Percentiles rank a stretch among this genome's conserved stretches.
Conservation (phyloP, 495 filamentous ascomycete genomes). For the Penicillium pancosmium region DNA sequence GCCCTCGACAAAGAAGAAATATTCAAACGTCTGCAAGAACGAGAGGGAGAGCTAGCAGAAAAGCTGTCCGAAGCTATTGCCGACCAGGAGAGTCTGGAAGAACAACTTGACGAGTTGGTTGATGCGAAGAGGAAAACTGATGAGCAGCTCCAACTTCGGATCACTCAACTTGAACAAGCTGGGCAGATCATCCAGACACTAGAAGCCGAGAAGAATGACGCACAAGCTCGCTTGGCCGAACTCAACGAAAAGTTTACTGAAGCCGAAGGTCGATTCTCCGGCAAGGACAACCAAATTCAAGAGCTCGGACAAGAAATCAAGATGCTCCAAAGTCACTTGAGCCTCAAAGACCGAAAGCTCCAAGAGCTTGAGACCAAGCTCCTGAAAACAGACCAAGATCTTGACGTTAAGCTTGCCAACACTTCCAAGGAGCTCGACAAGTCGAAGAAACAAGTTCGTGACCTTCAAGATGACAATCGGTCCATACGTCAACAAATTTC, state of each 20-base stretch:
- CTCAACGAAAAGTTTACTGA: slow-evolving; percentile 69
- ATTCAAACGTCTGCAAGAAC: slow-evolving; percentile 87
- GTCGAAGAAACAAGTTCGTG: slow-evolving; percentile 68
- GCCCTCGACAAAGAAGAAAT: slow-evolving; percentile 98
- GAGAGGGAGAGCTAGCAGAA: slow-evolving; percentile 86
- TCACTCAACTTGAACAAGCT: slow-evolving; percentile 86
- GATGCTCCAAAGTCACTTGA: slow-evolving; percentile 89
- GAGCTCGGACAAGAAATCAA: slow-evolving; percentile 78
- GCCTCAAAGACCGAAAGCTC: slow-evolving; percentile 85
- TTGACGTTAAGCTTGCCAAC: slow-evolving; percentile 83
- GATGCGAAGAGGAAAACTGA: slow-evolving; percentile 88
- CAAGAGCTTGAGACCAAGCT: slow-evolving; percentile 86
- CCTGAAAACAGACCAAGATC: slow-evolving; percentile 82
- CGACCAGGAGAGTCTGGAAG: slow-evolving; percentile 92
- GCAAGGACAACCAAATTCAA: slow-evolving; percentile 72
- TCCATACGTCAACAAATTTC: slow-evolving; percentile 83
- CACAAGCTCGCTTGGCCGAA: slow-evolving; percentile 65
- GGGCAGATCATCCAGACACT: slow-evolving; percentile 81
- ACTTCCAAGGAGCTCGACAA: slow-evolving; percentile 80
- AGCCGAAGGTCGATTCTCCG: slow-evolving; percentile 64
- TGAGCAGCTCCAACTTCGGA: slow-evolving; percentile 76
- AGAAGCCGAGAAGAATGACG: slow-evolving; percentile 79
- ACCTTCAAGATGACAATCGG: slow-evolving; percentile 78
- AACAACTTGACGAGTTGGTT: slow-evolving; percentile 87
- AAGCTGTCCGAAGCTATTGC: slow-evolving; percentile 92